Evolutionary conservation across 148 eudicot species (phyloP).

Genomic region (Hydrangea macrophylla): DNA sequence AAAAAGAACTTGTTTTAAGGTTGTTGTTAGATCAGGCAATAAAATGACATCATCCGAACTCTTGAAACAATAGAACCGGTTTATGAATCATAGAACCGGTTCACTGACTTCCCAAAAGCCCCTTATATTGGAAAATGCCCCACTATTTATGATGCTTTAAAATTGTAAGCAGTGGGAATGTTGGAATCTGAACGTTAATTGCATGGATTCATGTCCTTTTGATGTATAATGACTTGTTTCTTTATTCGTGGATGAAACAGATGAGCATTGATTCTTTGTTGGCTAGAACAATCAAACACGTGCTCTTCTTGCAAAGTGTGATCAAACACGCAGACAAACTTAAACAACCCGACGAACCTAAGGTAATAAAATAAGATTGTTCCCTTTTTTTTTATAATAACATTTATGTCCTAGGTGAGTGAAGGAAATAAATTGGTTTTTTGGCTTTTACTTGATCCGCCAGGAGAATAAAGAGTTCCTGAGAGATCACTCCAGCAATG

Average conservation of each 20-base stretch:
- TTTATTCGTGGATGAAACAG: constrained; percentile 36
- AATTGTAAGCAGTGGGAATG: not conserved
- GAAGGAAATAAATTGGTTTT: too few species aligned
- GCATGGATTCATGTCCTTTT: not conserved
- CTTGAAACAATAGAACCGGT: too few species aligned
- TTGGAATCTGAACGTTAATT: not conserved
- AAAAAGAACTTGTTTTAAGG: too few species aligned
- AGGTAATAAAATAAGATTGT: too few species aligned
- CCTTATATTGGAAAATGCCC: not conserved
- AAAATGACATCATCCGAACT: too few species aligned
- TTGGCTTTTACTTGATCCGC: too few species aligned
- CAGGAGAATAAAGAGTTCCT: constrained; percentile 22
- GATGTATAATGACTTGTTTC: constrained; percentile 8
- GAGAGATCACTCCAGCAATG: constrained; percentile 19
- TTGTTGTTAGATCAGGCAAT: too few species aligned
- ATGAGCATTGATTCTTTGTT: constrained; percentile 73
- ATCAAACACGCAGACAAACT: constrained; percentile 58
- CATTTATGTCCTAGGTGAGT: too few species aligned
- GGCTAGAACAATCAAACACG: constrained; percentile 66
- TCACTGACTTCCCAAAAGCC: too few species aligned
- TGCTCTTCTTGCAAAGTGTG: constrained; percentile 69
- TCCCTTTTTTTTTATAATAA: too few species aligned
- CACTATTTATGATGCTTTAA: not conserved
- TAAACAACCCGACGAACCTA: constrained; percentile 40
- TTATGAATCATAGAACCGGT: too few species aligned